Evolutionary conservation across 495 filamentous ascomycete species (phyloP).

Genomic region (Aspergillus wentii): DNA sequence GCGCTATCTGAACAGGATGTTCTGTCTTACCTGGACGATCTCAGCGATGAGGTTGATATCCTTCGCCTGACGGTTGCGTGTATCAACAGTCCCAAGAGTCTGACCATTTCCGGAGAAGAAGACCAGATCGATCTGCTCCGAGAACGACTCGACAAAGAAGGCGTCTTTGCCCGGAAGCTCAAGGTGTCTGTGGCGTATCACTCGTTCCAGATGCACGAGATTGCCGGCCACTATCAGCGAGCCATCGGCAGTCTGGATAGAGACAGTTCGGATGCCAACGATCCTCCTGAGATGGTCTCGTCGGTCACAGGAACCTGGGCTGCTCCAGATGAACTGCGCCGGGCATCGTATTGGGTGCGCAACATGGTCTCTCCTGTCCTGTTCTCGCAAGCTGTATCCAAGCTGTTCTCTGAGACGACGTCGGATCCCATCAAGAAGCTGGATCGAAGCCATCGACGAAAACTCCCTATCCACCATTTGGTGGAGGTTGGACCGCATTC

Average conservation of each 20-base stretch:
- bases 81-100: slow-evolving; percentile 43
- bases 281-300: no score
- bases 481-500: slow-evolving; percentile 66
- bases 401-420: no score
- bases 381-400: no score
- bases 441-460: no score
- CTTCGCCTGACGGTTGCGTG: slow-evolving; percentile 39
- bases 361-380: slow-evolving; percentile 44
- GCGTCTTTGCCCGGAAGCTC: slow-evolving; percentile 32
- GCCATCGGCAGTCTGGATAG: no score
- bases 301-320: no score
- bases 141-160: slow-evolving; percentile 17
- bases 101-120: slow-evolving; percentile 44
- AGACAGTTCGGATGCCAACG: no score
- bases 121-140: slow-evolving; percentile 26
- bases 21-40: background rate
- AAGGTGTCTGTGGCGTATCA: slow-evolving; percentile 43
- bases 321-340: no score
- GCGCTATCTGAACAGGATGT: background rate
- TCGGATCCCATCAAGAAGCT: no score
- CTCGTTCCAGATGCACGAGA: slow-evolving; percentile 33
- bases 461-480: no score
- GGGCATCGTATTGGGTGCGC: no score
- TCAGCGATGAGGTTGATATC: background rate
- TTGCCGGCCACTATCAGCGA: slow-evolving; percentile 27